Evolutionary conservation across 805 yeast genomes (phyloP), one percentile per base, ranked within the genome.

Genomic region (Cyberlindnera maritima): DNA sequence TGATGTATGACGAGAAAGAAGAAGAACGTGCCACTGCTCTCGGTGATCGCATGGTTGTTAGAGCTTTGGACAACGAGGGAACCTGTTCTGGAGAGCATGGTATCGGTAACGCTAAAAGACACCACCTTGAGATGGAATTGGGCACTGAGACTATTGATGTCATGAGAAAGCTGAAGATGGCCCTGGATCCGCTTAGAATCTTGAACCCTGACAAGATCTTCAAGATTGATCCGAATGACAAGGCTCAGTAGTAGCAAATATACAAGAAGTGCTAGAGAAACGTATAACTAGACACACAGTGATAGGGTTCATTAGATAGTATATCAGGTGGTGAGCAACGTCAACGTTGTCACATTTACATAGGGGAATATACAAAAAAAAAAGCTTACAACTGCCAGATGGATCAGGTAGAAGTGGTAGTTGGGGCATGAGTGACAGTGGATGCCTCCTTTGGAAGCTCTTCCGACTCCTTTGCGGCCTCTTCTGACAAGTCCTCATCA

Each of bases 71-170:
- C 6, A 73, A 80, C 32, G 95, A 87, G 44, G 95, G 96, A 1
- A 88, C 96, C 1, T 81, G 88, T 53, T 83, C 89, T 4, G 96
- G 96, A 17, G 96, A 88, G 58, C 96, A 88, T 58, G 96, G 96
- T 2, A 78, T 88, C 40, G 96, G 96, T 2, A 72, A 79, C 35
- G 88, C 90, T 25, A 88, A 88, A 61, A 68, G 90, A 53, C 74
- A 74, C 28, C 80, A 74, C 46, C 63, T 88, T 34, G 70, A 72
- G 32, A 66, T 69, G 51, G 96, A 88, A 62, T 64, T 88, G 26
- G 94, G 92, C 2, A 67, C 70, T 2, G 83, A 76, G 2, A 76
- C 94, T 0, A 75, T 88, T 19, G 79, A 77, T 55, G 63, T 82
- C 33, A 88, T 88, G 96, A 76, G 94, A 60, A 77, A 75, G 43